phyloP scores from a whole-genome alignment of 805 yeast species.

The Kuraishia borneana region DNA sequence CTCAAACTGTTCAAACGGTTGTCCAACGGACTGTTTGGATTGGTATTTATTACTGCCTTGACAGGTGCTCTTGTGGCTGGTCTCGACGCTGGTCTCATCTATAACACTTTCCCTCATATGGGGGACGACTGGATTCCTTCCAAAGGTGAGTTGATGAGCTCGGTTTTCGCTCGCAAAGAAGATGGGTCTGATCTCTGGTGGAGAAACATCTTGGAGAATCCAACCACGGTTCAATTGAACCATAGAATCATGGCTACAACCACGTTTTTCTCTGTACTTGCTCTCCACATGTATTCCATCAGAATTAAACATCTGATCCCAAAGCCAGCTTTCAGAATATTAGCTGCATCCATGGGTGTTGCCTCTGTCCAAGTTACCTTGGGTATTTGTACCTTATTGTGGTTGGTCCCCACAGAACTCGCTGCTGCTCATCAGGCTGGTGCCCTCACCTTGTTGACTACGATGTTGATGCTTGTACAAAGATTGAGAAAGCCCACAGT shows the following conservation, averaged over 20 bases:
- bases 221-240: conserved; percentile 86
- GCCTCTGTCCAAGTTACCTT: conserved; percentile 74
- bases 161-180: conserved; percentile 52
- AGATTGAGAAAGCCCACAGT: conserved; percentile 45
- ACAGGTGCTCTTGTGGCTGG: conserved; percentile 98
- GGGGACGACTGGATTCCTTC: conserved; percentile 77
- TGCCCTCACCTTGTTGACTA: conserved; percentile 78
- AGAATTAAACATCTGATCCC: conserved; percentile 48
- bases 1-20: conserved; percentile 45
- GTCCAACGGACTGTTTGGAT: conserved; percentile 44
- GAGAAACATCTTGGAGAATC: conserved; percentile 92
- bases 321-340: conserved; percentile 37
- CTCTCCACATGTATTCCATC: conserved; percentile 57
- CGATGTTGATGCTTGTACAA: conserved; percentile 53
- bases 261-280: conserved; percentile 64
- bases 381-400: conserved; percentile 79
- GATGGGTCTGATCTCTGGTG: conserved; percentile 72
- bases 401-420: conserved; percentile 82
- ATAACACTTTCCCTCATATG: conserved; percentile 95
- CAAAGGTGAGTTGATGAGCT: conserved; percentile 65
- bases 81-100: conserved; percentile 91
- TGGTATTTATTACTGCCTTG: conserved; percentile 87
- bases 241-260: conserved; percentile 81
- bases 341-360: conserved; percentile 70
- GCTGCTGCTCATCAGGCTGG: conserved; percentile 98